Base-by-base conservation (phyloP, 169 alveolate species). In the Cryptosporidium ubiquitum region DNA sequence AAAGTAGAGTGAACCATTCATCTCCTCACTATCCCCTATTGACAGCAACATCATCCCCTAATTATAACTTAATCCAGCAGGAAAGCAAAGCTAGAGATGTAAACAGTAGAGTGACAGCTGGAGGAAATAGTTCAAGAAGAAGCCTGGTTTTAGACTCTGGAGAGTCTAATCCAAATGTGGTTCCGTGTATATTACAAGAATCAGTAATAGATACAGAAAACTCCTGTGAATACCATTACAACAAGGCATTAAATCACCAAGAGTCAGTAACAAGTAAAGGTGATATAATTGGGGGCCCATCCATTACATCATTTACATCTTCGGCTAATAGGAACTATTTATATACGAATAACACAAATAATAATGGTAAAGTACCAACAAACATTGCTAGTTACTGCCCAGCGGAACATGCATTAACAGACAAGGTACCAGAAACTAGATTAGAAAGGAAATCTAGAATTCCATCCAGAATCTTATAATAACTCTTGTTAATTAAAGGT, bases 401-500 rank as follows among this genome's bases (percentile, higher is more conserved):
- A 31, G 35, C 73, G 12, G 89, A 79, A 6, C 79, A 79, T 33
- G 37, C 55, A 20, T 79, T 79, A 37, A 79, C 75, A 9, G 89
- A 79, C 26, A 79, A 64, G 69, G n/a, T 64, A 23, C 89, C 89
- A 16, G 75, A 61, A 23, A 69, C 89, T 40, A 79, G 89, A 79
- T 40, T 79, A 16, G 89, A 79, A 79, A 79, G 89, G 35, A 79
- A 79, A 31, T 79, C 89, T 61, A 79, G 89, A 64, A 64, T 79
- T 37, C 89, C 89, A 20, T 79, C 89, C 18, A 79, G 68, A 37
- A 61, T 79, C 35, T 31, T 61, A 12, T 79, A 31, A 64, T 7
- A 55, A 7, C 29, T 55, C n/a, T 20, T 26, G 35, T 55, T 23
- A 2, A 2, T 55, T 55, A 6, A 6, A 26, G 29, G 18, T 23